Evolutionary conservation across 768 basidiomycete genomes (phyloP).

Genomic region (Collybia sp.): DNA sequence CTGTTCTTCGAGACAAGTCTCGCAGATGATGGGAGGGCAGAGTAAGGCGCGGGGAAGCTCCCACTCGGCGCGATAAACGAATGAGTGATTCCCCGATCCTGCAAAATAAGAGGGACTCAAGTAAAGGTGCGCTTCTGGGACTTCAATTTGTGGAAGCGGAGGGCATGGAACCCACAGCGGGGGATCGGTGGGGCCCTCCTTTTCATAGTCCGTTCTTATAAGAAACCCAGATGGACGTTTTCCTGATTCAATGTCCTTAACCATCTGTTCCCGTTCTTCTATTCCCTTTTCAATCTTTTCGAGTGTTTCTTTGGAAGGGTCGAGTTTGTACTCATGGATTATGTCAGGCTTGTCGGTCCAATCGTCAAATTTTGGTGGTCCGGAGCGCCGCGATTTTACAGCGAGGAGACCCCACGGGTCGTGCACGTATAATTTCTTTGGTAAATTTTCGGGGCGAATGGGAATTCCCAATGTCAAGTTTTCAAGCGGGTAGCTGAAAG

Average conservation of each 20-base stretch:
- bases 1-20: too few relatives aligned
- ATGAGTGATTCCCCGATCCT: constrained; percentile 50
- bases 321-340: constrained; percentile 24
- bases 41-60: constrained; percentile 40
- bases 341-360: constrained; percentile 27
- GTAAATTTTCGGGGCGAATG: constrained; percentile 14
- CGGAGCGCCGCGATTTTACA: not conserved
- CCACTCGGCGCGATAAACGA: constrained; percentile 45
- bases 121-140: constrained; percentile 44
- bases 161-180: constrained; percentile 23
- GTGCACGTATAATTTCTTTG: constrained; percentile 36
- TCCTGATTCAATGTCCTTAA: not conserved
- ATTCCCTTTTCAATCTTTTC: constrained; percentile 7
- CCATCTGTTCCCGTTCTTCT: constrained; percentile 5
- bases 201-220: not conserved
- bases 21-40: too few relatives aligned
- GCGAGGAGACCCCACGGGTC: constrained; percentile 33
- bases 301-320: constrained; percentile 3
- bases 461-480: too few relatives aligned
- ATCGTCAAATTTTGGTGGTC: not conserved
- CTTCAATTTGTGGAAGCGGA: constrained; percentile 15
- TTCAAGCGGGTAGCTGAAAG: too few relatives aligned
- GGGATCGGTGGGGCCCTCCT: constrained; percentile 12
- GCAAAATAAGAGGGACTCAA: constrained; percentile 28
- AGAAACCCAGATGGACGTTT: not conserved